Percentiles rank a stretch among this genome's conserved stretches.
These are phyloP conservation scores for Coccomyxa sp. DNA, from an alignment of 139 green algal genomes.

Conservation along the genomic window DNA sequence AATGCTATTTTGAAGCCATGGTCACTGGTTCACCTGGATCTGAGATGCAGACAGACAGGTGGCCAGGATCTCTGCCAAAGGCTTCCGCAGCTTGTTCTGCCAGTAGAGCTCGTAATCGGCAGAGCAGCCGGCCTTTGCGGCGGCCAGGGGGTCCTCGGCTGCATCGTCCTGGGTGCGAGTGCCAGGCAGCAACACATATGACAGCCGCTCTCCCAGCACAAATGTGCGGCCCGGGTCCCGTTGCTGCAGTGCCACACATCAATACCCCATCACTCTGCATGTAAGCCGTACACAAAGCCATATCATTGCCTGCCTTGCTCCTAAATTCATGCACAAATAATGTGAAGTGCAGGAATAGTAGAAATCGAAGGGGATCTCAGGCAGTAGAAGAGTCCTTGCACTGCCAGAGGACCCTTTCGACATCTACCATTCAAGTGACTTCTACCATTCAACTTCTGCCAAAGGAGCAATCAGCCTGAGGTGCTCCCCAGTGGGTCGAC, in stretches of 20 bases:
- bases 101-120: constrained; percentile 66
- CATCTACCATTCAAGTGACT: too few relatives aligned
- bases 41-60: constrained; percentile 22
- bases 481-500: too few relatives aligned
- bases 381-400: not conserved
- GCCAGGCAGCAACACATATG: constrained; percentile 71
- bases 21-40: constrained; percentile 11
- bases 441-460: too few relatives aligned
- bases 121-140: constrained; percentile 21
- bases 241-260: constrained; percentile 35
- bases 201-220: constrained; percentile 69
- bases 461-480: too few relatives aligned
- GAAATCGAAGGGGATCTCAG: not conserved
- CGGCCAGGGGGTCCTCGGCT: constrained; percentile 53
- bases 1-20: not conserved
- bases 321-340: too few relatives aligned
- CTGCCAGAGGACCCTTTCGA: too few relatives aligned
- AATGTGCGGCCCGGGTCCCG: constrained; percentile 61
- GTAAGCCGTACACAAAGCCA: not conserved
- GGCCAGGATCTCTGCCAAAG: constrained; percentile 47
- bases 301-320: not conserved
- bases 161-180: constrained; percentile 23
- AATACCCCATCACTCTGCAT: not conserved
- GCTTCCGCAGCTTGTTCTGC: constrained; percentile 55
- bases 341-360: too few relatives aligned